These are phyloP conservation scores for Lophium mytilinum DNA, from an alignment of 495 filamentous ascomycete species.

Conservation along the genomic window DNA sequence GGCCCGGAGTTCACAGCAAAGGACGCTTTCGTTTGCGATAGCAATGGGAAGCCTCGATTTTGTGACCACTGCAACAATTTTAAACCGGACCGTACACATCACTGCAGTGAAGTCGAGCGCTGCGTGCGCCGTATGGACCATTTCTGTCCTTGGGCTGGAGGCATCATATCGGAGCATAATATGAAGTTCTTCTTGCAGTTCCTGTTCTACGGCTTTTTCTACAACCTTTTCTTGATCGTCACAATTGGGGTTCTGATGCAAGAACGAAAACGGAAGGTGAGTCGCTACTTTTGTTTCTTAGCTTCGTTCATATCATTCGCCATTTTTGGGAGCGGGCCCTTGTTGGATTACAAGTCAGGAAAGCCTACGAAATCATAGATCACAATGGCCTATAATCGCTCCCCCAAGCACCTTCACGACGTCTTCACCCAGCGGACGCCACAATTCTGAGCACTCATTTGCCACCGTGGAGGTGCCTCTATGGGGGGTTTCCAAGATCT, in stretches of 20 bases:
- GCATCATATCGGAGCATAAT: conserved; percentile 72
- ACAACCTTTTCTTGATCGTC: conserved; percentile 56
- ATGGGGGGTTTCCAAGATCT: too few species aligned
- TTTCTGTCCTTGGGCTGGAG: conserved; percentile 90
- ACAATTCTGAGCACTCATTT: too few species aligned
- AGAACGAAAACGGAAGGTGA: conserved; percentile 32
- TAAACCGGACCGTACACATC: conserved; percentile 77
- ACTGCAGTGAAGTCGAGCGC: conserved; percentile 67
- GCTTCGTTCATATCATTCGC: too few species aligned
- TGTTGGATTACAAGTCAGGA: too few species aligned
- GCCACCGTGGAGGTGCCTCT: too few species aligned
- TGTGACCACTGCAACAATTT: conserved; percentile 74
- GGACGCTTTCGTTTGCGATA: conserved; percentile 73
- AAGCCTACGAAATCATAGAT: too few species aligned
- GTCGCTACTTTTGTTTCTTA: background rate
- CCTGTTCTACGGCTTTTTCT: conserved; percentile 59
- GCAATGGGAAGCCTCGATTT: conserved; percentile 69
- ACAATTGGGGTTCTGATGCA: conserved; percentile 48
- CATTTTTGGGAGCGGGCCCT: too few species aligned
- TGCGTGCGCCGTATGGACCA: conserved; percentile 89
- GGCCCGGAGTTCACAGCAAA: conserved; percentile 56
- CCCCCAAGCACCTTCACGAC: too few species aligned
- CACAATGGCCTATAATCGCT: too few species aligned
- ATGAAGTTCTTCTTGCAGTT: conserved; percentile 92
- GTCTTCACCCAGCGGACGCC: too few species aligned